These are phyloP conservation scores for Trichoderma guizhouense DNA, from an alignment of 2,329 filamentous ascomycete species.

Conservation along the genomic window DNA sequence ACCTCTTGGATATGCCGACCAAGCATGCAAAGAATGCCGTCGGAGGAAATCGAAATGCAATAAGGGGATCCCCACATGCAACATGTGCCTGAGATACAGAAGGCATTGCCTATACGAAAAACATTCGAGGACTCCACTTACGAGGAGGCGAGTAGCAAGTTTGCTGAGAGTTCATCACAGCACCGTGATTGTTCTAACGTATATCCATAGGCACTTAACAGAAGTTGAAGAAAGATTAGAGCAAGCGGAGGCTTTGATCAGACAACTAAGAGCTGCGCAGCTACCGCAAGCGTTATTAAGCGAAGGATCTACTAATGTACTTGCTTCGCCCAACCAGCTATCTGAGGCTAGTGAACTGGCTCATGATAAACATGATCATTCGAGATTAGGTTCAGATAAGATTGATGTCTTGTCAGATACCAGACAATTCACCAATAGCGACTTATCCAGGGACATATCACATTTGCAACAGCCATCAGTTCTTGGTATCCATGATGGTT, in stretches of 20 bases:
- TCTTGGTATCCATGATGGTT: background rate
- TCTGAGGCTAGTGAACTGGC: background rate
- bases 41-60: constrained; percentile 40
- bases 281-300: constrained; percentile 24
- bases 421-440: no score
- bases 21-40: constrained; percentile 41
- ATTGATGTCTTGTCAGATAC: no score
- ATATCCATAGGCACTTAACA: constrained; percentile 35
- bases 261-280: constrained; percentile 30
- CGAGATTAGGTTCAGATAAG: background rate
- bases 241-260: constrained; percentile 31
- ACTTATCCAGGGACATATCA: background rate
- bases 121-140: constrained; percentile 46
- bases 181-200: constrained; percentile 13
- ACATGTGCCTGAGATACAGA: constrained; percentile 41
- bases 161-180: background rate
- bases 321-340: background rate
- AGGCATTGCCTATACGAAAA: constrained; percentile 48
- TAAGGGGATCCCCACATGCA: constrained; percentile 36
- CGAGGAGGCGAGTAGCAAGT: constrained; percentile 36
- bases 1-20: constrained; percentile 25
- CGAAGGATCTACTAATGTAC: background rate
- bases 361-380: background rate
- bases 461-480: background rate
- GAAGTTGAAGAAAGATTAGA: constrained; percentile 43